Evolutionary conservation across 2,329 filamentous ascomycete species (phyloP).

Genomic region (Hypomyces perniciosus): DNA sequence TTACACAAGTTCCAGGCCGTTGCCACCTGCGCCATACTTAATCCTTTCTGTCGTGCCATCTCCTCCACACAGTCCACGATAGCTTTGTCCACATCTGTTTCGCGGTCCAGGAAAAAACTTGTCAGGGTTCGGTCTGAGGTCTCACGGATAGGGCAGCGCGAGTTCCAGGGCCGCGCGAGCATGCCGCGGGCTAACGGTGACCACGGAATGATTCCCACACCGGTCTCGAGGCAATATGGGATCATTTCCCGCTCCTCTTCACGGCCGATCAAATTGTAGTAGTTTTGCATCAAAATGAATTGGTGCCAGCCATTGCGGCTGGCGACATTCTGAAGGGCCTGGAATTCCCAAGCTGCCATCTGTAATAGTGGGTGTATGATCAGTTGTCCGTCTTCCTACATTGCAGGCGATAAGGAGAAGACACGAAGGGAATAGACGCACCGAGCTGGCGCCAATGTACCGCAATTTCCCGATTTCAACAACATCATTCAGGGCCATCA

Average conservation of each 20-base stretch:
- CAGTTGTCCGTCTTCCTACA: no score
- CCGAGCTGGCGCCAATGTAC: conserved; percentile 34
- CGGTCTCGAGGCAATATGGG: conserved; percentile 19
- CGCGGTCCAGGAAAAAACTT: no score
- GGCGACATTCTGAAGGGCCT: conserved; percentile 42
- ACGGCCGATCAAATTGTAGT: conserved; percentile 47
- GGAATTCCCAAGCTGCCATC: conserved; percentile 39
- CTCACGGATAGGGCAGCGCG: neutral
- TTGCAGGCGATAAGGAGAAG: no score
- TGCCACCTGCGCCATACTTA: conserved; percentile 57
- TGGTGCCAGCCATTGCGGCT: conserved; percentile 49
- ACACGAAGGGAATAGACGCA: no score
- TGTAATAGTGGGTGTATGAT: no score
- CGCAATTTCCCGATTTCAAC: conserved; percentile 46
- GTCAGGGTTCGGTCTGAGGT: neutral
- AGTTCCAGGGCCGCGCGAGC: conserved; percentile 14
- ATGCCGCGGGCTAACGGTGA: conserved; percentile 15
- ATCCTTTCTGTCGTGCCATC: conserved; percentile 47
- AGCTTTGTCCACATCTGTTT: conserved; percentile 13
- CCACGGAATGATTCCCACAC: conserved; percentile 15
- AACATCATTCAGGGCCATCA: conserved; percentile 50
- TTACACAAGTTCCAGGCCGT: conserved; percentile 58
- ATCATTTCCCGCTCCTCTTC: conserved; percentile 48
- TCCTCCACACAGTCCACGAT: conserved; percentile 38
- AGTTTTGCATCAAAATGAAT: conserved; percentile 52